phyloP scores from a whole-genome alignment of 257 asterid genomes.

The Ocimum tenuiflorum region DNA sequence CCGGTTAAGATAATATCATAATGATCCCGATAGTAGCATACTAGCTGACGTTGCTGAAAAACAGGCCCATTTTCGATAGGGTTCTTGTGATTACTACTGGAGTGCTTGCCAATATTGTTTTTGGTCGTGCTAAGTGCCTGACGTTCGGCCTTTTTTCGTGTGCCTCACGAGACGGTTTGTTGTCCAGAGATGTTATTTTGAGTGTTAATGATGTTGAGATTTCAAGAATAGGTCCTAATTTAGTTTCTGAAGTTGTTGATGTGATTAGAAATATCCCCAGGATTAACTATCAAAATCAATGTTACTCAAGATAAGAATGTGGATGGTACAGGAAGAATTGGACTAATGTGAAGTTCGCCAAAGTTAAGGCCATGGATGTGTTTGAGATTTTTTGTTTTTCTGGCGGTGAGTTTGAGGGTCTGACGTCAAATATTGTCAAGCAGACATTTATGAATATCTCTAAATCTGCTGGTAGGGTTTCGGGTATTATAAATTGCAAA shows the following conservation, averaged over 20 bases:
- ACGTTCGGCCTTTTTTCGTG: conserved; percentile 88
- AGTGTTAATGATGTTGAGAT: conserved; percentile 58
- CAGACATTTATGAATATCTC: no score
- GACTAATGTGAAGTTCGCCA: no score
- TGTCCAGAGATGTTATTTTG: conserved; percentile 82
- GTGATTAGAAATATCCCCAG: conserved; percentile 61
- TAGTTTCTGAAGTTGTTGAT: conserved; percentile 80
- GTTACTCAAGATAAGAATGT: conserved; percentile 67
- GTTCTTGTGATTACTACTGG: conserved; percentile 92
- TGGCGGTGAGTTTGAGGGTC: no score
- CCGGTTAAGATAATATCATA: no score
- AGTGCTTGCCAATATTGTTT: conserved; percentile 74
- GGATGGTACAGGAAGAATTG: no score
- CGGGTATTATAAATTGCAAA: no score
- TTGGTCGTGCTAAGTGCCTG: conserved; percentile 85
- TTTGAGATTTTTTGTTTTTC: no score
- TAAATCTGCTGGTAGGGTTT: no score
- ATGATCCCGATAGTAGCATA: no score
- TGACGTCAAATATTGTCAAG: no score
- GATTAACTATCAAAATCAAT: conserved; percentile 41
- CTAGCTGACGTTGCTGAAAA: no score
- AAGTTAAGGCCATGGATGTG: no score
- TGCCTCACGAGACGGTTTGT: conserved; percentile 72
- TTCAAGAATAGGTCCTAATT: conserved; percentile 47
- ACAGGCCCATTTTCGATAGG: conserved; percentile 77